Base-by-base conservation (phyloP, 2,329 filamentous ascomycete species). In the Ascocoryne sarcoides region DNA sequence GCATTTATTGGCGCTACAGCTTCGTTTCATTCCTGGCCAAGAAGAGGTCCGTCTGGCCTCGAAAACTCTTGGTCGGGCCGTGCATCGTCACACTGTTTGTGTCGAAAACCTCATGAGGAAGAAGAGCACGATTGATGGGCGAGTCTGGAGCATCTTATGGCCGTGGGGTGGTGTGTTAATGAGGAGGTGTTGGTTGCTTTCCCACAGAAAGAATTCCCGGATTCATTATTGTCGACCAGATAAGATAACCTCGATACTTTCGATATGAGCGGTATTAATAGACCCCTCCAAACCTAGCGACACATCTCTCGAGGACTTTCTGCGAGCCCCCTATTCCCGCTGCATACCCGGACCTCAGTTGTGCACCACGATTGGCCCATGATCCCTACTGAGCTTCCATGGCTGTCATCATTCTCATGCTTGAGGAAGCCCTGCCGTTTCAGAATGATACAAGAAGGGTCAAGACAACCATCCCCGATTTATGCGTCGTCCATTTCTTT, bases 401-500 rank as follows among this genome's bases (percentile, higher is more conserved):
- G n/a, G n/a, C n/a, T n/a, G n/a, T n/a, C n/a, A n/a, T n/a, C n/a
- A n/a, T n/a, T n/a, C n/a, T n/a, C n/a, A n/a, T n/a, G n/a, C n/a
- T n/a, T n/a, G n/a, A n/a, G n/a, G n/a, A n/a, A 12, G 9, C 36
- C 26, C 12, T 30, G 26, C 23, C 14, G 44, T 49, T 49, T 47
- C 43, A 44, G 32, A 44, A 47, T 48, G 47, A 50, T 37, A 50
- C 47, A 43, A 37, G 36, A 44, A 36, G 42, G 47, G 45, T 44
- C 38, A 45, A 37, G 41, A 41, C 38, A 30, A 44, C 26, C 10
- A 31, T 39, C 45, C 38, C 47, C 40, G 45, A 40, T 42, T 48
- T 45, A 50, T 50, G 48, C 48, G 31, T 34, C 48, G 26, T 34
- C 34, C 37, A 37, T 42, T 30, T 42, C 19, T 32, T 33, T 34